Conservation (phyloP, 78 protist species). For the Goniomonas avonlea region DNA sequence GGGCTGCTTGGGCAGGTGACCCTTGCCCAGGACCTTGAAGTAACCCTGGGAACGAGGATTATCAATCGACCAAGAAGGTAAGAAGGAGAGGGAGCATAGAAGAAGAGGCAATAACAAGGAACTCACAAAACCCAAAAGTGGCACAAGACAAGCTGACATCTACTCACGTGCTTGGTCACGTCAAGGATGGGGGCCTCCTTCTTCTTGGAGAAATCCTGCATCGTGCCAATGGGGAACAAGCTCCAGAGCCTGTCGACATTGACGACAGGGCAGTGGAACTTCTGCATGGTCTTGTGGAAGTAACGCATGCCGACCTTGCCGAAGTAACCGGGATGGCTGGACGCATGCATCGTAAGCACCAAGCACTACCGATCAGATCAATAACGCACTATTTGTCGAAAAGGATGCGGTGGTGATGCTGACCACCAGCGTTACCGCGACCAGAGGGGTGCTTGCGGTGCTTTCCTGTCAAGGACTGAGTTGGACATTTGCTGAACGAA, state of each 20-base stretch:
- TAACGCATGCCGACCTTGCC: conserved; percentile 99
- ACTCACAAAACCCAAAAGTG: not conserved
- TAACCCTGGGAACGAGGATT: conserved; percentile 52
- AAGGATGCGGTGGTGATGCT: conserved; percentile 91
- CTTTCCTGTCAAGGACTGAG: conserved; percentile 68
- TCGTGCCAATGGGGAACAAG: conserved; percentile 68
- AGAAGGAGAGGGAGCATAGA: too few relatives aligned
- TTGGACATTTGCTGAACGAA: too few relatives aligned
- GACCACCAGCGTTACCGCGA: conserved; percentile 99
- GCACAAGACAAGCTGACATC: not conserved
- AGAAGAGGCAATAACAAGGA: too few relatives aligned
- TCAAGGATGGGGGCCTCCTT: conserved; percentile 90
- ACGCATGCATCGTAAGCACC: too few relatives aligned
- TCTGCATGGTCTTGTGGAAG: conserved; percentile 76
- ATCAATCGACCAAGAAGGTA: not conserved
- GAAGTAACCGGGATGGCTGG: conserved; percentile 98
- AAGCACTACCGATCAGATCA: too few relatives aligned
- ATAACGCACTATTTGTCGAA: conserved; percentile 80
- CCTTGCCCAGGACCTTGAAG: conserved; percentile 96
- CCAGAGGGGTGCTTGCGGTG: conserved; percentile 98
- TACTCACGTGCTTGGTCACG: conserved; percentile 53
- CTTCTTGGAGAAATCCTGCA: conserved; percentile 29
- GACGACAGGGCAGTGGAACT: conserved; percentile 77
- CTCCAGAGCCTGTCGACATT: conserved; percentile 91
- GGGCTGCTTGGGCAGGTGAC: conserved; percentile 86